Evolutionary conservation across 2,329 filamentous ascomycete genomes (phyloP).

Genomic region (Dissoconium aciculare): DNA sequence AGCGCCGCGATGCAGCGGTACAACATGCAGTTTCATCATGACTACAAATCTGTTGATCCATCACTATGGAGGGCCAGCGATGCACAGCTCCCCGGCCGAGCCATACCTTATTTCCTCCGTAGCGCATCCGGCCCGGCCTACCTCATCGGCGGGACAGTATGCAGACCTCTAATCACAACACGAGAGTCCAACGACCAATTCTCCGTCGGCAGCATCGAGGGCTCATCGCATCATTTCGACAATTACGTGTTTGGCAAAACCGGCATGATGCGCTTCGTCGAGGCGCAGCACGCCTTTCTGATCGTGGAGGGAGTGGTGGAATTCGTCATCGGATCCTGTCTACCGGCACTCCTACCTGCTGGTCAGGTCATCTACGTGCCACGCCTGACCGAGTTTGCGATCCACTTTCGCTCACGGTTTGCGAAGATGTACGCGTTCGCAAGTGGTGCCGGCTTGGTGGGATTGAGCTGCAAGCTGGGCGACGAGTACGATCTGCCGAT

Average conservation of each 20-base stretch:
- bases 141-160: slow-evolving; percentile 32
- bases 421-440: slow-evolving; percentile 36
- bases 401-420: slow-evolving; percentile 33
- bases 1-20: slow-evolving; percentile 41
- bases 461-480: not conserved
- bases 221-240: slow-evolving; percentile 25
- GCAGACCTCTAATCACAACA: slow-evolving; percentile 36
- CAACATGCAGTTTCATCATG: slow-evolving; percentile 39
- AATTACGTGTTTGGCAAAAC: slow-evolving; percentile 17
- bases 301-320: slow-evolving; percentile 34
- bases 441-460: slow-evolving; percentile 34
- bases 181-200: slow-evolving; percentile 36
- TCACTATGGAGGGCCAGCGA: slow-evolving; percentile 30
- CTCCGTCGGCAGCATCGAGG: slow-evolving; percentile 40
- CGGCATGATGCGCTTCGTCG: slow-evolving; percentile 29
- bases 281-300: slow-evolving; percentile 39
- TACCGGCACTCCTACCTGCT: slow-evolving; percentile 26
- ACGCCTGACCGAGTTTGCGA: slow-evolving; percentile 31
- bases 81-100: slow-evolving; percentile 25
- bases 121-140: slow-evolving; percentile 37
- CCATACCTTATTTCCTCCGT: slow-evolving; percentile 37
- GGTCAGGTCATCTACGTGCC: slow-evolving; percentile 38
- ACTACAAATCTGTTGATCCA: slow-evolving; percentile 34
- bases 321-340: slow-evolving; percentile 27
- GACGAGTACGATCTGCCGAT: not conserved